Evolutionary conservation across 192 early-diverging fungal genomes (phyloP).

Genomic region (Coemansia sp.): DNA sequence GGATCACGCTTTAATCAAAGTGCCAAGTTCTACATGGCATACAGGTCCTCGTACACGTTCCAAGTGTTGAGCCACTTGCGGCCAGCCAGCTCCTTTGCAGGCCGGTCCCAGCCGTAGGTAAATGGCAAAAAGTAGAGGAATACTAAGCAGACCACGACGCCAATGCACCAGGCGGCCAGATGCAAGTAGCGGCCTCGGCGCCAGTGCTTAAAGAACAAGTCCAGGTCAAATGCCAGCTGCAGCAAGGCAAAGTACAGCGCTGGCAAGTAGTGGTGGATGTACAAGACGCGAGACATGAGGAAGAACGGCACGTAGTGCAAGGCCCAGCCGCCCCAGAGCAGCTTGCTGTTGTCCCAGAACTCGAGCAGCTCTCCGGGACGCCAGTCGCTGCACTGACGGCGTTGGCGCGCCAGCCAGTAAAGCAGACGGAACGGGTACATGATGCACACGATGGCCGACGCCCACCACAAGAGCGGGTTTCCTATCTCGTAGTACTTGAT

Average conservation of each 20-base stretch:
- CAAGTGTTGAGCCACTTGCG: constrained; percentile 76
- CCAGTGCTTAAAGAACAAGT: constrained; percentile 66
- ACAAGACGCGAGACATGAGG: constrained; percentile 88
- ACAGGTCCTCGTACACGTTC: constrained; percentile 69
- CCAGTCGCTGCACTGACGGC: constrained; percentile 34
- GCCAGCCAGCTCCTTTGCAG: constrained; percentile 59
- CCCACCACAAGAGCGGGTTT: constrained; percentile 90
- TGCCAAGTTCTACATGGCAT: constrained; percentile 18
- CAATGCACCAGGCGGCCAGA: constrained; percentile 45
- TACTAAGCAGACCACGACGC: constrained; percentile 22
- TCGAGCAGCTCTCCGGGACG: constrained; percentile 52
- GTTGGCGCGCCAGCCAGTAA: constrained; percentile 18
- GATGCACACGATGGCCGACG: constrained; percentile 56
- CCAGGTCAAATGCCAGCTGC: constrained; percentile 71
- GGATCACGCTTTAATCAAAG: neutral
- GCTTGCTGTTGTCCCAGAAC: constrained; percentile 68
- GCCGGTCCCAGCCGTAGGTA: constrained; percentile 77
- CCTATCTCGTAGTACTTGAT: constrained; percentile 91
- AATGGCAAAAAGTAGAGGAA: constrained; percentile 75
- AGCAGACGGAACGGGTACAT: constrained; percentile 38
- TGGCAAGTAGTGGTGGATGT: constrained; percentile 96
- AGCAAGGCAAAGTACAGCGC: constrained; percentile 83
- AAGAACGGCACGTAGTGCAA: constrained; percentile 94
- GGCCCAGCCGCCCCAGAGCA: constrained; percentile 83
- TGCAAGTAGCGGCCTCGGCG: constrained; percentile 64